Evolutionary conservation across 163 green algal genomes (phyloP), one percentile per base, ranked within the genome.

Genomic region (Coccomyxa subellipsoidea): DNA sequence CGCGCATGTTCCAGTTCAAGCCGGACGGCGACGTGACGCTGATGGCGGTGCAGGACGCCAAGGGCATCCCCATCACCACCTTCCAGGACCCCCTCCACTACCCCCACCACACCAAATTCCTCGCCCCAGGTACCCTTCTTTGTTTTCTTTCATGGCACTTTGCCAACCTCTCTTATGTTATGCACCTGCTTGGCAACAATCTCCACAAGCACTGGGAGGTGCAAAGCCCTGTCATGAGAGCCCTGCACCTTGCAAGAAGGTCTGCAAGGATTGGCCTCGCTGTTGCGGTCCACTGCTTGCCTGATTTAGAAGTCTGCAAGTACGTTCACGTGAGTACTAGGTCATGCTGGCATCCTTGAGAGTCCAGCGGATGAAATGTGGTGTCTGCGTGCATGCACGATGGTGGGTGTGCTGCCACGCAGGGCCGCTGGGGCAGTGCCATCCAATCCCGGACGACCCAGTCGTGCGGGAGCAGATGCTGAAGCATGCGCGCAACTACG

Each of bases 1-100:
- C 93, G 7, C 90, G 93, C 53, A 96, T 97, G 93, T 98, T 97
- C 86, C 80, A 92, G 76, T 95, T 90, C 88, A 98, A 98, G 91
- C 95, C 95, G 7, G 95, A 97, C 81, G 95, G 95, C 12, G 94
- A 98, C 80, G 95, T 96, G 32, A 95, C 89, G 0, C 75, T 92
- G 76, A 89, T 85, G 54, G 69, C 79, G 66, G 84, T 89, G 10
- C 92, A 95, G 89, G 94, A 98, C 85, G 93, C 87, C 35, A 87
- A 92, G 27, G 94, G 95, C 38, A 81, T 90, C 38, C 95, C 95
- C 4, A 84, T 95, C 39, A 86, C 94, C n/a, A 37, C 95, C 54
- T 81, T 87, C 34, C 89, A 97, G 91, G 93, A 98, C 87, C 94
- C 95, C 10, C 87, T 98, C 78, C 93, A 97, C 86, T 98, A 98